Percentiles rank a stretch among this genome's conserved stretches.
Conservation (phyloP, 441 rosid species). For the Erodium moschatum region DNA sequence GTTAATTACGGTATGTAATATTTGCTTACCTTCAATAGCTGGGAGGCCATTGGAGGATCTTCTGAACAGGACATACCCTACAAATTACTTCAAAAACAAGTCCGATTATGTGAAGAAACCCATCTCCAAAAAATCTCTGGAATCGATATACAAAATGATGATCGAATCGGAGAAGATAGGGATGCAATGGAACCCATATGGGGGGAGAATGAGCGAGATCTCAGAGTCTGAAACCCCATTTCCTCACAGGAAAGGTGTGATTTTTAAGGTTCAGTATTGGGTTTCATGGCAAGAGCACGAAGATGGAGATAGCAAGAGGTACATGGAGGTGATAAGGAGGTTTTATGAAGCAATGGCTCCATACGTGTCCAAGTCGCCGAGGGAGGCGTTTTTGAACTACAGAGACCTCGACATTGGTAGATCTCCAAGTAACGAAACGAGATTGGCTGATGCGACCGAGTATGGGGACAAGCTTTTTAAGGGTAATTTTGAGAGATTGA, state of each 20-base stretch:
- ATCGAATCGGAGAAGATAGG: conserved; percentile 16
- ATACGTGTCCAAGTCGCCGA: conserved; percentile 30
- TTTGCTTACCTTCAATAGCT: no score
- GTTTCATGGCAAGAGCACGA: conserved; percentile 20
- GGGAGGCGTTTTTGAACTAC: conserved; percentile 32
- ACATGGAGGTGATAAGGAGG: background rate
- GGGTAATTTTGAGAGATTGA: conserved; percentile 32
- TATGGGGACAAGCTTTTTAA: conserved; percentile 26
- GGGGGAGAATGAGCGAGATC: conserved; percentile 44
- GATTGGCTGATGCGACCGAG: background rate
- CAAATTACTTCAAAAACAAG: conserved; percentile 33
- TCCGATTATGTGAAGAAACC: conserved; percentile 38
- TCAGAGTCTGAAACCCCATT: conserved; percentile 34
- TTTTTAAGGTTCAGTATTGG: conserved; percentile 33
- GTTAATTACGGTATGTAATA: no score
- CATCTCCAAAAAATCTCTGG: conserved; percentile 20
- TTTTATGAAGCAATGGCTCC: conserved; percentile 20
- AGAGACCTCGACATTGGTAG: conserved; percentile 32
- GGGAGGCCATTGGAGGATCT: no score
- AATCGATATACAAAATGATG: conserved; percentile 26
- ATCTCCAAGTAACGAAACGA: conserved; percentile 3
- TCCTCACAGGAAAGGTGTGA: conserved; percentile 37
- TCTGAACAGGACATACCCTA: no score
- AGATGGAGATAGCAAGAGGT: conserved; percentile 4
- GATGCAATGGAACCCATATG: conserved; percentile 27